Evolutionary conservation across 768 basidiomycete genomes (phyloP), one percentile per base, ranked within the genome.

Genomic region (Termitomyces sp.): DNA sequence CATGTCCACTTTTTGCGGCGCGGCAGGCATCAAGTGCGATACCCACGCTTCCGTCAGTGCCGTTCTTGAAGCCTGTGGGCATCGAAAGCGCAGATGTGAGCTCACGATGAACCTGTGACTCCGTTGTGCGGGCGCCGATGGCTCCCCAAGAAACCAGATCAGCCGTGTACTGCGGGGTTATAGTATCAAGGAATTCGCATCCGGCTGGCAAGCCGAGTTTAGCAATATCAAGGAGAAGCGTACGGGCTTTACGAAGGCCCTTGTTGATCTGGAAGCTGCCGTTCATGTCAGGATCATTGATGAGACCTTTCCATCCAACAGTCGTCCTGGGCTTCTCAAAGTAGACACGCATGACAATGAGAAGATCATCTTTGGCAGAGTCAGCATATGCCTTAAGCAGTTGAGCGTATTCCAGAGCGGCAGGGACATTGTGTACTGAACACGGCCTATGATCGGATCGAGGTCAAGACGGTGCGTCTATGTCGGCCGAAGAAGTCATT

Each of bases 21-120:
- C 95, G 86, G 75, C 96, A 98, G 2, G 96, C 96, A 74, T 99
- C 96, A 49, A 98, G 84, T 0, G 97, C 96, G 65, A 98, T 91
- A 53, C 88, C 86, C 46, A 96, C 85, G 33, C 88, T 89, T 42
- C 97, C 97, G 67, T 98, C 97, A 1, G 96, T 98, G 12, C 92
- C 92, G 69, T 99, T 99, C 78, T 99, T 99, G 86, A 99, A 98
- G 8, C 97, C 97, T 5, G 95, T 94, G 3, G 92, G 91, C 91
- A 96, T 94, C 16, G 91, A 93, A n/a, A 96, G 79, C 2, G 88
- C 92, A 6, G 88, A 91, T 11, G 86, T 85, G 16, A 96, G 81
- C 74, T 96, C 94, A 50, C 94, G 88, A 71, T 96, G 94, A 16
- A 96, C 92, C 72, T 96, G 90, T 4, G 91, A 93, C 73, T 96